Evolutionary conservation across 106 monocot genomes (phyloP).

Genomic region (Ottelia alismoides): DNA sequence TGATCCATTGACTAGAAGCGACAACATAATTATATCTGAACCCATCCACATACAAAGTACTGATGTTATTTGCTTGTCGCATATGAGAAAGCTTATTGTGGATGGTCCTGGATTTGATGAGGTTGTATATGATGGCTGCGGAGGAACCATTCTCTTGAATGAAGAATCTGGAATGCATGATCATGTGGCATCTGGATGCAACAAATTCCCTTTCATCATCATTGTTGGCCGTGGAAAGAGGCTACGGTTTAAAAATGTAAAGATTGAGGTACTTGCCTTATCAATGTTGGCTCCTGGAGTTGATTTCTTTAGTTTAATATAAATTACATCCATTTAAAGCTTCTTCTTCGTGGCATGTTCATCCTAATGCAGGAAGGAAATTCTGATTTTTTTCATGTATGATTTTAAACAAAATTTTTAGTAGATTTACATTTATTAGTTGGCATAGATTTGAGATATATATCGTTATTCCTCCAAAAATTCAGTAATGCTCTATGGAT

Average conservation of each 20-base stretch:
- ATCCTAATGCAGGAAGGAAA: no score
- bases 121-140: constrained; percentile 88
- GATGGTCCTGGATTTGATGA: constrained; percentile 62
- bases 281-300: no score
- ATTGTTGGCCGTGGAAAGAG: constrained; percentile 82
- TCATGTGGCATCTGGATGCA: constrained; percentile 19
- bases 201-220: constrained; percentile 37
- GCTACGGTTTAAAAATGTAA: constrained; percentile 85
- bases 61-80: constrained; percentile 52
- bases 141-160: constrained; percentile 58
- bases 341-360: no score
- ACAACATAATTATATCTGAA: constrained; percentile 63
- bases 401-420: no score
- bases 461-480: no score
- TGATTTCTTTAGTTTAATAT: no score
- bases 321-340: no score
- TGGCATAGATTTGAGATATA: no score
- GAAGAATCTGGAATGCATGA: constrained; percentile 49
- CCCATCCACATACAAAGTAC: constrained; percentile 52
- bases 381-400: no score
- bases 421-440: no score
- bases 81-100: constrained; percentile 72
- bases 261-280: constrained; percentile 88
- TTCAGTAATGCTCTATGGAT: no score
- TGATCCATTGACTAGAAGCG: constrained; percentile 50